phyloP scores from a whole-genome alignment of 1,139 yeast genomes.

The Yamadazyma dushanensis region DNA sequence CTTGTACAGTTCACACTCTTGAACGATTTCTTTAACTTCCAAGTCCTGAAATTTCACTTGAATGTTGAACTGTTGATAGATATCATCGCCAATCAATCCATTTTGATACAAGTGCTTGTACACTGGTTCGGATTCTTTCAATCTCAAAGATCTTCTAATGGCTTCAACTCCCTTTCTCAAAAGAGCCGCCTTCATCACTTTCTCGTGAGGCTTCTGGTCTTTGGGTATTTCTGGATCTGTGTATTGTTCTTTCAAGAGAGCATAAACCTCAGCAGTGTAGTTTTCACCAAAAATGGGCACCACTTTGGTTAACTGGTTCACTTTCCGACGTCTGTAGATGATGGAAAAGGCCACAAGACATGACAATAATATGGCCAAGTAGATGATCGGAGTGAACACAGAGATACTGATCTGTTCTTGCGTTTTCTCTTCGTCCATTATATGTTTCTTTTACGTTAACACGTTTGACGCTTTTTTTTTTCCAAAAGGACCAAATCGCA shows the following conservation, averaged over 20 bases:
- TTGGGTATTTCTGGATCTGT: constrained; percentile 39
- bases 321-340: constrained; percentile 62
- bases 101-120: constrained; percentile 74
- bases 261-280: constrained; percentile 63
- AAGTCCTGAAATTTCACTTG: constrained; percentile 77
- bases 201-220: constrained; percentile 67
- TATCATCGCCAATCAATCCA: constrained; percentile 89
- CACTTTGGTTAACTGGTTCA: constrained; percentile 52
- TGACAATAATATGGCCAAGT: constrained; percentile 68
- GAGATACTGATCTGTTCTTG: constrained; percentile 51
- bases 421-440: constrained; percentile 32
- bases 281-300: constrained; percentile 75
- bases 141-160: constrained; percentile 61
- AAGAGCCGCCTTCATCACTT: constrained; percentile 82
- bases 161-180: constrained; percentile 74
- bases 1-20: constrained; percentile 71
- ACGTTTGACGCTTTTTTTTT: constrained; percentile 4
- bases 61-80: constrained; percentile 75
- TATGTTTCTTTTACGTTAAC: constrained; percentile 2
- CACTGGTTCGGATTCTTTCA: constrained; percentile 72
- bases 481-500: background rate
- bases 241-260: constrained; percentile 52
- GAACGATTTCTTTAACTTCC: constrained; percentile 77
- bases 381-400: constrained; percentile 81
- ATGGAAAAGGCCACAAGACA: constrained; percentile 76